Conservation (phyloP, 805 yeast species). For the Huiozyma naganishii region DNA sequence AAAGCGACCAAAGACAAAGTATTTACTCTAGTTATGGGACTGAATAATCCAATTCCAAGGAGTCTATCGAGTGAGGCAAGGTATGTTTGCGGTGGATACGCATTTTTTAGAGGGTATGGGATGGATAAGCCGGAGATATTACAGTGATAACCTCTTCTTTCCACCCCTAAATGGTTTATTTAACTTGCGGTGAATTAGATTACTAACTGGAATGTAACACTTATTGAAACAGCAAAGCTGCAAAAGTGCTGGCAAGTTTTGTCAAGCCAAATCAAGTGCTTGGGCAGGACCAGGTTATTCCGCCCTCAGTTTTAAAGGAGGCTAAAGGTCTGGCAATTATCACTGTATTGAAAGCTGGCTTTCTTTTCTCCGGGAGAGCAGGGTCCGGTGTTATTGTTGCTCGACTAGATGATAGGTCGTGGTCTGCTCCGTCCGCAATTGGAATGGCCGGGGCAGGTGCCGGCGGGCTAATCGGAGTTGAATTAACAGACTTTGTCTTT, state of each 20-base stretch:
- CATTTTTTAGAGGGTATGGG: too few species aligned
- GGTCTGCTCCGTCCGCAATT: constrained; percentile 97
- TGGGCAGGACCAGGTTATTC: constrained; percentile 83
- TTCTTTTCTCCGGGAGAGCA: constrained; percentile 91
- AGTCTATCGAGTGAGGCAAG: constrained; percentile 74
- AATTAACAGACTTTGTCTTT: constrained; percentile 91
- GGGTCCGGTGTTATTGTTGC: constrained; percentile 96
- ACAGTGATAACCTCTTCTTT: background rate
- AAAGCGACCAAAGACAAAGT: constrained; percentile 25
- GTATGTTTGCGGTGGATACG: constrained; percentile 36
- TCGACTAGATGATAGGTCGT: constrained; percentile 81
- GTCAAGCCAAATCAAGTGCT: constrained; percentile 89
- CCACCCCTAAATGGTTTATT: background rate
- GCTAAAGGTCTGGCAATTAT: constrained; percentile 90
- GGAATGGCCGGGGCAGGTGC: constrained; percentile 98
- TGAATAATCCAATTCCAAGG: constrained; percentile 91
- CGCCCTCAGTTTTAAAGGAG: constrained; percentile 72
- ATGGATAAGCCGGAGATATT: too few species aligned
- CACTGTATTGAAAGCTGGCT: constrained; percentile 96
- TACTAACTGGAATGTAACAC: background rate
- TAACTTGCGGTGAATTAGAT: background rate
- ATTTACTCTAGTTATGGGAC: constrained; percentile 32
- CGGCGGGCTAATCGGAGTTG: constrained; percentile 96
- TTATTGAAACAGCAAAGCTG: constrained; percentile 53
- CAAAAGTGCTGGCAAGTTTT: constrained; percentile 79